phyloP scores from a whole-genome alignment of 2,329 filamentous ascomycete genomes.

The Fusarium sp. region DNA sequence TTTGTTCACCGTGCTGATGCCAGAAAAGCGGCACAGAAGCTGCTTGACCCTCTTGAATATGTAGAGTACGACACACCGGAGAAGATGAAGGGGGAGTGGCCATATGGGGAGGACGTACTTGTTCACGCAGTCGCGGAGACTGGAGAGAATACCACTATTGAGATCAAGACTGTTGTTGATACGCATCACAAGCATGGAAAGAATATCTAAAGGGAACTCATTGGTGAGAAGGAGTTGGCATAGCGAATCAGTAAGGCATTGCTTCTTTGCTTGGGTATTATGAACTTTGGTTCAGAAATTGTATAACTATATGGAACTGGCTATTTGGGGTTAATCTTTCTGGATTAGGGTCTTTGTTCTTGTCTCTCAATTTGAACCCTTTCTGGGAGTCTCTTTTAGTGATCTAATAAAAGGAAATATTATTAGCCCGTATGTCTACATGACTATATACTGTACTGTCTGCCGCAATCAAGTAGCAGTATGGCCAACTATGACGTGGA shows the following conservation, averaged over 20 bases:
- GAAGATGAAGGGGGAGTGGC: conserved; percentile 48
- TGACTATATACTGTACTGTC: neutral
- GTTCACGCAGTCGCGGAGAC: conserved; percentile 55
- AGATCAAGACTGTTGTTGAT: neutral
- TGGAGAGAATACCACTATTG: conserved; percentile 48
- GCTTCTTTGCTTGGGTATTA: neutral
- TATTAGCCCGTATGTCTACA: too few relatives aligned
- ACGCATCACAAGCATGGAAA: neutral
- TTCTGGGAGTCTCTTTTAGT: neutral
- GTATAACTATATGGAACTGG: neutral
- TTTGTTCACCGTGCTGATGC: conserved; percentile 49
- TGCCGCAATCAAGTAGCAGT: neutral
- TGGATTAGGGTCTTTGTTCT: neutral
- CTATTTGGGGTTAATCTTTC: neutral
- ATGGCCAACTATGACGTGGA: neutral
- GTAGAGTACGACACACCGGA: conserved; percentile 50
- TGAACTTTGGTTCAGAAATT: neutral
- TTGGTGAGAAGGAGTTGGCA: too few relatives aligned
- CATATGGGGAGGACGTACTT: conserved; percentile 56
- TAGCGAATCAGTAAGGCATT: neutral
- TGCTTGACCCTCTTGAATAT: conserved; percentile 46
- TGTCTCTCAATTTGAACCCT: neutral
- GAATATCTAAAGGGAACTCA: neutral
- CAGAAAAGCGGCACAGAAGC: conserved; percentile 45
- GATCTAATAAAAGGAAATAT: too few relatives aligned